Percentiles rank a stretch among this genome's conserved stretches.
phyloP scores from a whole-genome alignment of 75 land plant species.

The Sequoia sempervirens region DNA sequence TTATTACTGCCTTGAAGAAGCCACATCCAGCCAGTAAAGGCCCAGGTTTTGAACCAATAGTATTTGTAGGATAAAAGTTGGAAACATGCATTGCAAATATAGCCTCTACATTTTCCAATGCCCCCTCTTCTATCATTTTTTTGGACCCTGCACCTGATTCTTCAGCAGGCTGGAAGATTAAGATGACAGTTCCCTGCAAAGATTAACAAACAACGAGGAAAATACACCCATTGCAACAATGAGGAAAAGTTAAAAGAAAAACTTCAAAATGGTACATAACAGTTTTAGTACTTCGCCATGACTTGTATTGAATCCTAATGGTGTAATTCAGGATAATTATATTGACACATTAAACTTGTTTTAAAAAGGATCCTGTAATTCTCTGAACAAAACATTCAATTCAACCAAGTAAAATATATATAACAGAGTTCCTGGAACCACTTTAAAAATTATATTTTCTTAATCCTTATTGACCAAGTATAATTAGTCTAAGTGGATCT shows the following conservation, averaged over 20 bases:
- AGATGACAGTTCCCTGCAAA: slow-evolving; percentile 68
- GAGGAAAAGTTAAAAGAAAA: not conserved
- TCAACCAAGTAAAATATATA: not conserved
- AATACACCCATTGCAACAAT: not conserved
- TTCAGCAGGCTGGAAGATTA: slow-evolving; percentile 93
- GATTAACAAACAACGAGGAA: not conserved
- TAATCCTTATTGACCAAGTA: not conserved
- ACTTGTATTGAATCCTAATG: not conserved
- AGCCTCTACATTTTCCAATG: slow-evolving; percentile 68
- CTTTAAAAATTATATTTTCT: not conserved
- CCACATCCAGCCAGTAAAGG: slow-evolving; percentile 77
- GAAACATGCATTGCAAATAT: slow-evolving; percentile 76
- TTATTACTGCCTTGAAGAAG: slow-evolving; percentile 65
- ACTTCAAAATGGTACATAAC: not conserved
- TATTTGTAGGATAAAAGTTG: slow-evolving; percentile 26
- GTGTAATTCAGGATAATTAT: not conserved
- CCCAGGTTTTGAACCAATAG: slow-evolving; percentile 57
- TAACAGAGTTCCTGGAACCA: not conserved
- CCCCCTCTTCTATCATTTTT: slow-evolving; percentile 74
- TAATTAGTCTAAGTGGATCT: not conserved
- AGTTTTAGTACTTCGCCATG: not conserved
- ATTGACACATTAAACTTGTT: not conserved
- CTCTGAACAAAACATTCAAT: not conserved
- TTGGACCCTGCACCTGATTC: slow-evolving; percentile 74
- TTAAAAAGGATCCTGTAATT: not conserved